Evolutionary conservation across 2,329 filamentous ascomycete species (phyloP).

Genomic region (Nannizziopsis barbatae): DNA sequence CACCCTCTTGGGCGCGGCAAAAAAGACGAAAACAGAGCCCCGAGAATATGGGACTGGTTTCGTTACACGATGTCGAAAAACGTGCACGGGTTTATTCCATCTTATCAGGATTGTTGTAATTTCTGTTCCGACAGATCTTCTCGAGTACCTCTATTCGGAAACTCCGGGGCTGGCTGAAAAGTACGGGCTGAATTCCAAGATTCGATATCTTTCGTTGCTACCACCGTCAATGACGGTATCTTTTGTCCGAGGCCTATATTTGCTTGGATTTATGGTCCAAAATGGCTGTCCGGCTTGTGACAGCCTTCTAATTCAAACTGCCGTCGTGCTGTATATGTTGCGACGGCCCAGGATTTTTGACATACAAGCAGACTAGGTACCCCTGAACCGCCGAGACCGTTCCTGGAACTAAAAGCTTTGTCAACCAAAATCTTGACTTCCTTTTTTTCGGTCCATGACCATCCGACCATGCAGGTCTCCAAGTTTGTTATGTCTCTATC

Average conservation of each 20-base stretch:
- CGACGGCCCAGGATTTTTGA: neutral
- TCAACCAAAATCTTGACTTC: neutral
- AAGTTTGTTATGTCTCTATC: neutral
- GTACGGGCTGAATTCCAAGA: no score
- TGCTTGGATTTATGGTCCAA: neutral
- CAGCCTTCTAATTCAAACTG: neutral
- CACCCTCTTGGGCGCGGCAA: neutral
- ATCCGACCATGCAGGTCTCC: neutral
- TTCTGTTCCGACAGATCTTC: neutral
- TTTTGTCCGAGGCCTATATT: neutral
- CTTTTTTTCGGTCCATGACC: neutral
- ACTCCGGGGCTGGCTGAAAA: no score
- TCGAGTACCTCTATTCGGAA: neutral
- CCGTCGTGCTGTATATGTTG: conserved; percentile 3
- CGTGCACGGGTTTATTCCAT: conserved; percentile 2
- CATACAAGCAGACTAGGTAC: no score
- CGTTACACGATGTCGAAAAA: conserved; percentile 4
- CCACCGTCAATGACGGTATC: no score
- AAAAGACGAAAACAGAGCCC: conserved; percentile 3
- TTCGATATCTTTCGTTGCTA: no score
- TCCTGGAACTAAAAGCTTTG: neutral
- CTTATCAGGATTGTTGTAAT: neutral
- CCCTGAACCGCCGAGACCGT: neutral
- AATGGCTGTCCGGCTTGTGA: neutral
- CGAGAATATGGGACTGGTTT: conserved; percentile 2